Base-by-base conservation (phyloP, 306 rosid genomes). In the Begonia peltatifolia region DNA sequence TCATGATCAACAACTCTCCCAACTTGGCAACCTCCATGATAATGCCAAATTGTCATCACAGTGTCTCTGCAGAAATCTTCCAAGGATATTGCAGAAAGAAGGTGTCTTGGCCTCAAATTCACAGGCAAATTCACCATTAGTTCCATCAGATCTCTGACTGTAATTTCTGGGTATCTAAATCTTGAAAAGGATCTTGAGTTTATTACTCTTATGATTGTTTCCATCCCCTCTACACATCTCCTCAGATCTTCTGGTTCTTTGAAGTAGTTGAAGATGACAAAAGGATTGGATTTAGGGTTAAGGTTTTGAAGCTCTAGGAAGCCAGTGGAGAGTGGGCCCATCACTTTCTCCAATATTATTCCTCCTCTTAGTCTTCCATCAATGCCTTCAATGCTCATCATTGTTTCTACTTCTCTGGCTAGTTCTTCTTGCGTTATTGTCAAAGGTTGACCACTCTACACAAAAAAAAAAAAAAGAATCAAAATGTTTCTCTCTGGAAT, bases 21-120 rank as follows among this genome's bases (percentile, higher is more conserved):
- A 60, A 57, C 16, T 70, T 67, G 89, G 30, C 93, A 83, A 4
- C 93, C 95, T 42, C 95, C 93, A 75, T 86, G 95, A 64, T 75
- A 82, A 69, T 86, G 93, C 84, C 84, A 82, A 51, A 86, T 82
- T 53, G 81, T 75, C 70, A 82, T 53, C 18, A 82, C 84, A 10
- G 88, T 87, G 69, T 87, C 93, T 15, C 60, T 73, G 69, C 93
- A 87, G 49, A 68, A 87, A 25, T 82, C 88, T 51, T 80, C 73
- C 63, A 87, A 52, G 17, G 86, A 82, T 47, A 62, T 41, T 0
- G 74, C 58, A 48, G 84, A 71, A 13, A 15, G 71, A 0, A 47
- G 41, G 52, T 87, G 93, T 42, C 59, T 69, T 2, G 75, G 83
- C 73, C 95, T 73, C 57, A 59, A 57, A 65, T 83, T 87, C n/a